Evolutionary conservation across 2,329 filamentous ascomycete genomes (phyloP), one percentile per base, ranked within the genome.

Genomic region (Xylaria sp.): DNA sequence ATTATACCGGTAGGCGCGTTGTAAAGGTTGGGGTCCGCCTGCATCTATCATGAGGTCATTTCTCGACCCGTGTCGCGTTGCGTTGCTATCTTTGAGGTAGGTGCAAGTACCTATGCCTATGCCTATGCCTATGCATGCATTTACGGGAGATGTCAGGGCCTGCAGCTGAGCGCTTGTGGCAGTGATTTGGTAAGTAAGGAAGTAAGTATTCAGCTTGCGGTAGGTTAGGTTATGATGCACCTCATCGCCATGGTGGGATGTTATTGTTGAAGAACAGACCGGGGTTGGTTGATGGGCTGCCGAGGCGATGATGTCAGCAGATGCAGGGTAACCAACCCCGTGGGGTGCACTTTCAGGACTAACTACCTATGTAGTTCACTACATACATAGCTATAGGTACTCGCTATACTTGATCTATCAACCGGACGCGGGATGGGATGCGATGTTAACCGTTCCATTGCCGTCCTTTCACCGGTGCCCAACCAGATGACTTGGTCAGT

Each of bases 261-360:
- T 28, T 2, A 32, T 4, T 4, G 48, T 30, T 10, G 15, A 52
- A 32, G 25, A 9, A 30, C 32, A 25, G 4, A 36, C 34, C 34
- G 34, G 10, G 34, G 34, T 36, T 36, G 34, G 46, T 34, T 55
- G 50, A 32, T 36, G 34, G 34, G 25, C 7, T 39, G 36, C 13
- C 13, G 8, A 23, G 23, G 12, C 41, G 18, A 64, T 67, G 65
- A 67, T 67, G 65, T 67, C 65, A 67, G 60, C 65, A 58, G 36
- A 59, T 59, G 65, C 55, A 58, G 55, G 6, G 48, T 36, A 28
- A 18, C 39, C 55, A 36, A 55, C 52, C 52, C 28, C 52, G 32
- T 34, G 23, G 15, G 25, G 46, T 50, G n/a, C 10, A 10, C 18
- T 10, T 39, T 23, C n/a, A 13, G 13, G 12, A 9, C 12, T 25